phyloP scores from a whole-genome alignment of 1,284 basidiomycete species.

The Xerocomus cyaneibrunnescens region DNA sequence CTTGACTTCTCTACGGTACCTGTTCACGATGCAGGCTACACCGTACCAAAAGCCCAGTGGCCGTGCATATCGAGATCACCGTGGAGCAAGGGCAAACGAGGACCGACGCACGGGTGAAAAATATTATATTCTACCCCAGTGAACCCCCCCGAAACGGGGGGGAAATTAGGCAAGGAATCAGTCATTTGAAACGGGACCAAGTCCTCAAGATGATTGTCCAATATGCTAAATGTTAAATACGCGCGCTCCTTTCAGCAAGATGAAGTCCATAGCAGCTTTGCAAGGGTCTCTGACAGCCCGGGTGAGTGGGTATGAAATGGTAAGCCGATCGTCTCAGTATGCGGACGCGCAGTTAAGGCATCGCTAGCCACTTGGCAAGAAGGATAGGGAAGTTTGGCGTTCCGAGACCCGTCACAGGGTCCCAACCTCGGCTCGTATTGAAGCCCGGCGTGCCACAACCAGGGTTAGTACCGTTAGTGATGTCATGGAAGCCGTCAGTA shows the following conservation, averaged over 20 bases:
- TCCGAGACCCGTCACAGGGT: constrained; percentile 42
- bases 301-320: background rate
- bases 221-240: too few species aligned
- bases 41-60: too few species aligned
- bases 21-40: too few species aligned
- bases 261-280: background rate
- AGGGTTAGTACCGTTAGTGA: constrained; percentile 45
- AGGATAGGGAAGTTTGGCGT: constrained; percentile 35
- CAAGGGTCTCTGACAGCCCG: background rate
- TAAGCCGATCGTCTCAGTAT: background rate
- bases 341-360: constrained; percentile 16
- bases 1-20: too few species aligned
- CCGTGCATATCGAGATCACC: too few species aligned
- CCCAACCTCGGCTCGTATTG: constrained; percentile 40
- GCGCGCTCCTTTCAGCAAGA: background rate
- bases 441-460: constrained; percentile 42
- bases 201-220: too few species aligned
- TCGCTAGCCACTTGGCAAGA: constrained; percentile 18
- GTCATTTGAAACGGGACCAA: too few species aligned
- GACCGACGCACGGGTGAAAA: too few species aligned
- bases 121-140: too few species aligned
- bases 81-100: too few species aligned
- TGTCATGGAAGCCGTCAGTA: constrained; percentile 40
- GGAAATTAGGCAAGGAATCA: too few species aligned
- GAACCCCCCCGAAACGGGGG: too few species aligned